phyloP scores from a whole-genome alignment of 2,329 filamentous ascomycete genomes.

The Ramularia collo-cygni region DNA sequence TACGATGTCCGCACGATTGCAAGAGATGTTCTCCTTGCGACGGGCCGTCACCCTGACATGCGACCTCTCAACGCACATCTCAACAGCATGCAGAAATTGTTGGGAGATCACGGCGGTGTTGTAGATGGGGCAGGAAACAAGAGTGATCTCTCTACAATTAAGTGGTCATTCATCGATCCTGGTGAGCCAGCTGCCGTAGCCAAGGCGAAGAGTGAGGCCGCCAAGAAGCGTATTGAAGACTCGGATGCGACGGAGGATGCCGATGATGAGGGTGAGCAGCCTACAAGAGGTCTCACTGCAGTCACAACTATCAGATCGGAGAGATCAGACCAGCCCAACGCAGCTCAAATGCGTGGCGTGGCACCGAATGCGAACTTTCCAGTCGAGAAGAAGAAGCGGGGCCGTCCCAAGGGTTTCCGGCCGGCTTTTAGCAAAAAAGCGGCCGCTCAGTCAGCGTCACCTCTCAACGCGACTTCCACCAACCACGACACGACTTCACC shows the following conservation, averaged over 20 bases:
- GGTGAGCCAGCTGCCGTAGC: constrained; percentile 36
- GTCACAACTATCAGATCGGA: too few species aligned
- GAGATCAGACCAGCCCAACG: too few species aligned
- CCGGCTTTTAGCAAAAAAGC: background rate
- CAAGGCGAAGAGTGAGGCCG: constrained; percentile 10
- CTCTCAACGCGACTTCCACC: constrained; percentile 4
- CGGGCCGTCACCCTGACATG: constrained; percentile 55
- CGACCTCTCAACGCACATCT: constrained; percentile 55
- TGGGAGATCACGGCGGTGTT: constrained; percentile 28
- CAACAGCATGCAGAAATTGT: constrained; percentile 34
- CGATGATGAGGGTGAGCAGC: constrained; percentile 9
- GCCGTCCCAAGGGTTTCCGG: background rate
- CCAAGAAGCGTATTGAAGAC: constrained; percentile 7
- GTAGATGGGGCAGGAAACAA: constrained; percentile 32
- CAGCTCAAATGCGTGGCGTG: too few species aligned
- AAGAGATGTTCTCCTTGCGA: constrained; percentile 55
- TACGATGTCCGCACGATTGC: constrained; percentile 59
- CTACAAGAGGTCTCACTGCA: too few species aligned
- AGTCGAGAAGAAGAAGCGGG: background rate
- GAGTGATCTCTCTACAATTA: constrained; percentile 50
- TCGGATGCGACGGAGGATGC: constrained; percentile 22
- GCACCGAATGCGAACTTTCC: too few species aligned
- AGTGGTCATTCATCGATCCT: constrained; percentile 57
- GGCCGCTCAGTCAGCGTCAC: constrained; percentile 4
- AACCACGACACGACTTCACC: background rate